Evolutionary conservation across 768 basidiomycete genomes (phyloP), one percentile per base, ranked within the genome.

Genomic region (Asterophora lycoperdoides): DNA sequence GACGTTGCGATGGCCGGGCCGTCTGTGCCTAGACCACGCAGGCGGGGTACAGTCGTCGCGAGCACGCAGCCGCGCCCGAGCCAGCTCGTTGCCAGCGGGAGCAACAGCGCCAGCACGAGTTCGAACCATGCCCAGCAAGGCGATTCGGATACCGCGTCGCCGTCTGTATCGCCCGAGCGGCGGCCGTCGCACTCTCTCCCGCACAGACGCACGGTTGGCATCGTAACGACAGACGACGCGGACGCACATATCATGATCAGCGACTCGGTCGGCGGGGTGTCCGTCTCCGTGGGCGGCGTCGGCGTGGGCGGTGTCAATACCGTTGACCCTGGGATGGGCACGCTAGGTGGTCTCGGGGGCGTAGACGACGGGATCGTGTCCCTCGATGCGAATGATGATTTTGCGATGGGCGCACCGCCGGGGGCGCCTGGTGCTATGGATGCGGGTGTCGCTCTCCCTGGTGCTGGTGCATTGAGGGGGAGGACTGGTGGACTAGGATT

Each of bases 381-480:
- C 3, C 66, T 90, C 35, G 86, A 89, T 34, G 76, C 80, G n/a
- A 90, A 90, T 53, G 90, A 93, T 56, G 88, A 89, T 63, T 88
- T 92, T 55, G 87, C 85, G 5, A 89, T 91, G 84, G 90, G 90
- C 40, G 90, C 90, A 0, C 90, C 90, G 1, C 91, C 91, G 8
- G 89, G 89, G 33, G 89, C 91, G 0, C 90, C 90, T 0, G 90
- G 90, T 42, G 90, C 89, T 0, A 80, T 87, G 13, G 64, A 57
- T n/a, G 48, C 30, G 30, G 30, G 8, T 32, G 30, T 13, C 9
- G 30, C 13, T 9, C 9, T 32, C 30, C 23, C 23, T 6, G 23
- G 23, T 23, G 23, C 23, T 23, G 23, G 23, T 23, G 23, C 23
- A 6, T 60, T 1, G 63, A 1, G 59, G 65, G 18, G 51, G 49